Evolutionary conservation across 139 green algal species (phyloP), one percentile per base, ranked within the genome.

Genomic region (Chlamydomonas applanata): DNA sequence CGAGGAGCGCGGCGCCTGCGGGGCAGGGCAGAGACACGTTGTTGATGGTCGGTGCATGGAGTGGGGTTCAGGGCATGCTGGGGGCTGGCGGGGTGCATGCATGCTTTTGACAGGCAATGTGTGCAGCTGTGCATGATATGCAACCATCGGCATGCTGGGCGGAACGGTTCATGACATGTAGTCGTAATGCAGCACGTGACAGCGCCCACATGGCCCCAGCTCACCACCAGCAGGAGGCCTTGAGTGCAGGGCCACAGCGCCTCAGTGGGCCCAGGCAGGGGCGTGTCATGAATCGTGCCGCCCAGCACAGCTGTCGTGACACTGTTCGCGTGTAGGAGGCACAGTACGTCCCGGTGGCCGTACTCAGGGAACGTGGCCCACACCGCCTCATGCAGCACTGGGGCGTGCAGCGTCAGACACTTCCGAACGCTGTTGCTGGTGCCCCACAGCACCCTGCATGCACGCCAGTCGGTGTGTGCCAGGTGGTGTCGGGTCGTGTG

Each of bases 201-300:
- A 5, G 11, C 66, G 75, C 35, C 27, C 11, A 56, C 27, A 27
- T 4, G 2, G n/a, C 40, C 36, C 24, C 14, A 22, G 27, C 74
- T 57, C 69, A 91, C 88, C 74, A 69, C 77, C 7, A 93, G 81
- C 49, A 93, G 72, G 19, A 92, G n/a, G 2, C 85, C 88, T 46
- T 72, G 59, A 0, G 76, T 76, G 54, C 90, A 70, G 3, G 88
- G 79, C 74, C 79, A 87, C 25, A 90, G 36, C 14, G 49, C 46
- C 22, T 77, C 72, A 19, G 85, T 78, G 1, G 60, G 40, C 24
- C 70, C 70, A 1, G 83, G 76, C 78, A 92, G 69, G 0, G 89
- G 78, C 1, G 86, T 73, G 35, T 80, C 78, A 27, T 88, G 71
- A 25, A 83, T 25, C 49, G 85, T 81, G 24, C 88, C 88, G 5